Evolutionary conservation across 495 filamentous ascomycete species (phyloP), one percentile per base, ranked within the genome.

Genomic region (Hyaloscypha hepaticicola): DNA sequence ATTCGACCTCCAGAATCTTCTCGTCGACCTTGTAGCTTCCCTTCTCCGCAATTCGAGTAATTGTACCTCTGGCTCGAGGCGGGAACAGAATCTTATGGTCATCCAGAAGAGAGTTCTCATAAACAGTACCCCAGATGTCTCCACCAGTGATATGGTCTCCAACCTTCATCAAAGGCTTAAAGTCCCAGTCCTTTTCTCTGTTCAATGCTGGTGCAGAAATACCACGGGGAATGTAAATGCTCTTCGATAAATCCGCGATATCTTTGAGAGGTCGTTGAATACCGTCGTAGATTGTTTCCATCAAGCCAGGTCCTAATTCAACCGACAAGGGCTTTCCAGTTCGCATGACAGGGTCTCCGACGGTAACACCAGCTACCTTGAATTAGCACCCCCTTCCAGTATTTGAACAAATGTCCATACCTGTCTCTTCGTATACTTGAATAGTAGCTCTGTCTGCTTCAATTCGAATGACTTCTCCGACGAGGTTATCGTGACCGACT

Each of bases 271-370:
- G 95, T 66, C 95, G 90, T 76, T 99, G 95, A 70, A 99, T 98
- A 74, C 95, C 95, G 74, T 99, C 96, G 80, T 99, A 99, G 75
- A 99, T 99, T 58, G 96, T 99, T 80, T 98, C 93, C 87, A 99
- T 91, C 78, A 99, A 78, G 72, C 96, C 95, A 67, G 95, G 95
- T 28, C 95, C 95, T 60, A 98, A 87, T 78, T 99, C 96, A 74
- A 99, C 95, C 55, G 93, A 96, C 4, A 99, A 83, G 63, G 95
- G 96, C 83, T 97, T 97, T 72, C 92, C 91, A 19, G 95, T 96
- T 67, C 93, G 85, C 33, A 80, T 61, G 60, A 99, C 96, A 52
- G 95, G 95, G 73, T 99, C 95, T 70, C 96, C 95, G 72, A 99
- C 94, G 55, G 88, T 96, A 68, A 99, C 87, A 77, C 95, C 95